Evolutionary conservation across 306 rosid genomes (phyloP).

Genomic region (Casuarina glauca): DNA sequence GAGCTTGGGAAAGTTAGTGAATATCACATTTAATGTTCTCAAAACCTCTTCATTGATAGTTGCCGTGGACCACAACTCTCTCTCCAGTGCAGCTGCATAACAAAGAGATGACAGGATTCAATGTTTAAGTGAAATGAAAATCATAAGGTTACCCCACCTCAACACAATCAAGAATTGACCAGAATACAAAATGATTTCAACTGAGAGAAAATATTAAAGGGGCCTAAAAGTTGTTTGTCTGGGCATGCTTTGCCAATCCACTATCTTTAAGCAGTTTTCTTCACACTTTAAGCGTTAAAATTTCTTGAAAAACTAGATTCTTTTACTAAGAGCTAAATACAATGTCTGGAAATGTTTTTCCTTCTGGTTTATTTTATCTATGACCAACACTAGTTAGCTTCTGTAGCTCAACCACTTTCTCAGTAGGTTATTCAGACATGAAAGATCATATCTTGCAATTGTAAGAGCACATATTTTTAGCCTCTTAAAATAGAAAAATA

Average conservation of each 20-base stretch:
- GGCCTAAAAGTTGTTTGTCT: not conserved
- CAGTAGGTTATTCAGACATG: not conserved
- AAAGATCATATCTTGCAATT: not conserved
- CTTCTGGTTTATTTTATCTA: not conserved
- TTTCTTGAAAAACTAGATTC: not conserved
- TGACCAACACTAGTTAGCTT: not conserved
- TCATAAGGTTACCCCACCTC: not conserved
- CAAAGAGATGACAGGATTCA: constrained; percentile 26
- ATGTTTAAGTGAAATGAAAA: constrained; percentile 1
- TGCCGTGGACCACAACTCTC: constrained; percentile 91
- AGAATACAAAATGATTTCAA: constrained; percentile 10
- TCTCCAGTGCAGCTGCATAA: constrained; percentile 88
- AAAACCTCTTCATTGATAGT: constrained; percentile 91
- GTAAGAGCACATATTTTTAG: not conserved
- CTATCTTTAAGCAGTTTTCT: not conserved
- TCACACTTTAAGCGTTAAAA: not conserved
- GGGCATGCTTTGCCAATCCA: not conserved
- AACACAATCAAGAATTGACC: not conserved
- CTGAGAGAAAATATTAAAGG: not conserved
- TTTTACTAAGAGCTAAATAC: not conserved
- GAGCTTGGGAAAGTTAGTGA: constrained; percentile 88
- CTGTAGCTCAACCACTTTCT: not conserved
- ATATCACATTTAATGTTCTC: constrained; percentile 85
- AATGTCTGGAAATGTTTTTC: not conserved
- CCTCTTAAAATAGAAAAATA: no score